These are phyloP conservation scores for Graphilbum ipis-grandicollis DNA, from an alignment of 2,329 filamentous ascomycete genomes.

Conservation along the genomic window DNA sequence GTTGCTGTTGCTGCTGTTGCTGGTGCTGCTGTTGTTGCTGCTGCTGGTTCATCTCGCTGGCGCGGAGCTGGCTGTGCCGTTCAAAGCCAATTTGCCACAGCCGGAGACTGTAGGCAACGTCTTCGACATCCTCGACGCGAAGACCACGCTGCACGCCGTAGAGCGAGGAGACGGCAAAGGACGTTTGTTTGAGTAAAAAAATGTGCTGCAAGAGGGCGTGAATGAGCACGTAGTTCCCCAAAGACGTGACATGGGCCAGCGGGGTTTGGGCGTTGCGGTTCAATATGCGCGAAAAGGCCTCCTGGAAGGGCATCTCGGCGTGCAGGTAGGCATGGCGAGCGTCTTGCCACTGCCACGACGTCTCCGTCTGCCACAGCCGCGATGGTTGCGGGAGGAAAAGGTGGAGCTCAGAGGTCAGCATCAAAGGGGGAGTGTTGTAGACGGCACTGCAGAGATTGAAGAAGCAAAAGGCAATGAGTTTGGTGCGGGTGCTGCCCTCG, in stretches of 20 bases:
- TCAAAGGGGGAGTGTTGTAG: constrained; percentile 39
- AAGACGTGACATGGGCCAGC: constrained; percentile 33
- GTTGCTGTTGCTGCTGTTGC: neutral
- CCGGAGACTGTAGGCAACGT: constrained; percentile 34
- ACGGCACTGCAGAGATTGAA: constrained; percentile 46
- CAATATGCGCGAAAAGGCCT: constrained; percentile 37
- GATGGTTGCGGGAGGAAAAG: constrained; percentile 36
- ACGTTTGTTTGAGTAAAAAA: constrained; percentile 49
- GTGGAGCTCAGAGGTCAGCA: constrained; percentile 42
- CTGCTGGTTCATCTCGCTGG: constrained; percentile 28
- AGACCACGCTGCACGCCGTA: constrained; percentile 33
- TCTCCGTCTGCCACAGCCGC: constrained; percentile 39
- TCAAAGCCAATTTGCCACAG: constrained; percentile 44
- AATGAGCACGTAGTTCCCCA: constrained; percentile 56
- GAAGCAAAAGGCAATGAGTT: constrained; percentile 42
- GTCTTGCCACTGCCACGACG: constrained; percentile 42
- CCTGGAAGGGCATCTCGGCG: constrained; percentile 35
- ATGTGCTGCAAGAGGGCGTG: constrained; percentile 58
- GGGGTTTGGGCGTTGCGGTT: constrained; percentile 30
- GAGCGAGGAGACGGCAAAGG: constrained; percentile 28
- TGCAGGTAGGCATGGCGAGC: constrained; percentile 31
- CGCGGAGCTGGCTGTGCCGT: constrained; percentile 32
- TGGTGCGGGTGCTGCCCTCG: constrained; percentile 39
- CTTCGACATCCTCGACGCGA: constrained; percentile 36
- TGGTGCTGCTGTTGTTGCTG: neutral